Percentiles rank a stretch among this genome's conserved stretches.
Evolutionary conservation across 139 green algal species (phyloP).

Genomic region (Eudorina sp.): DNA sequence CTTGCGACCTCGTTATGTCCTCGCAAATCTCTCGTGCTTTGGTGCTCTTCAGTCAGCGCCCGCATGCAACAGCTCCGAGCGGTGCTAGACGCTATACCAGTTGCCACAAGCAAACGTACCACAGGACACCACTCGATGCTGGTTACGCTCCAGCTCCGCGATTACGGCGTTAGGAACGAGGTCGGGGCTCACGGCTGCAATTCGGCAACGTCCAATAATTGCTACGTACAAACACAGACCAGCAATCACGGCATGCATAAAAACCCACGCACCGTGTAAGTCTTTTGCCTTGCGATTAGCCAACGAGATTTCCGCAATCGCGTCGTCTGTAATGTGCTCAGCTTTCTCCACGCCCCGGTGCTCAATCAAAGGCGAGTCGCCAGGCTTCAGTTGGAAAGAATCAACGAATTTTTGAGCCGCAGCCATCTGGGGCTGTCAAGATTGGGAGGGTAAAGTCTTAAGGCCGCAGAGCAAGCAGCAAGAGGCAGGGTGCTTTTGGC

Average conservation of each 20-base stretch:
- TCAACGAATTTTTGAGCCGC: not conserved
- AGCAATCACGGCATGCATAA: not conserved
- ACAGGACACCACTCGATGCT: not conserved
- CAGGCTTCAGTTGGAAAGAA: not conserved
- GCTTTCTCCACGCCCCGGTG: not conserved
- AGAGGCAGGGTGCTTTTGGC: too few relatives aligned
- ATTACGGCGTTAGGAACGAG: not conserved
- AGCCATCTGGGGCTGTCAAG: not conserved
- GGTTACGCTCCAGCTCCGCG: not conserved
- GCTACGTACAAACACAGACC: not conserved
- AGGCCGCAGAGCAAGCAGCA: conserved; percentile 5
- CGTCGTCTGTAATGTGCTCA: not conserved
- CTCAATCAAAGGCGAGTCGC: not conserved
- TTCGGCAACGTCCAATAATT: not conserved
- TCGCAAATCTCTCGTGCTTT: not conserved
- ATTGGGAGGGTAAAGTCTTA: not conserved
- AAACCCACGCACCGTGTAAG: not conserved
- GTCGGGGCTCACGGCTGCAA: not conserved
- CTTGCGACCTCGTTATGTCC: too few relatives aligned
- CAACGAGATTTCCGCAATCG: not conserved
- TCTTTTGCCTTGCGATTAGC: not conserved
- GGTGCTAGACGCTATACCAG: not conserved
- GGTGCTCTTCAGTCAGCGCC: not conserved
- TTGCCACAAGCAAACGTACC: not conserved
- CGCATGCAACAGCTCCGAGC: not conserved